Evolutionary conservation across 2,329 filamentous ascomycete species (phyloP).

Genomic region (Chaetomium sp.): DNA sequence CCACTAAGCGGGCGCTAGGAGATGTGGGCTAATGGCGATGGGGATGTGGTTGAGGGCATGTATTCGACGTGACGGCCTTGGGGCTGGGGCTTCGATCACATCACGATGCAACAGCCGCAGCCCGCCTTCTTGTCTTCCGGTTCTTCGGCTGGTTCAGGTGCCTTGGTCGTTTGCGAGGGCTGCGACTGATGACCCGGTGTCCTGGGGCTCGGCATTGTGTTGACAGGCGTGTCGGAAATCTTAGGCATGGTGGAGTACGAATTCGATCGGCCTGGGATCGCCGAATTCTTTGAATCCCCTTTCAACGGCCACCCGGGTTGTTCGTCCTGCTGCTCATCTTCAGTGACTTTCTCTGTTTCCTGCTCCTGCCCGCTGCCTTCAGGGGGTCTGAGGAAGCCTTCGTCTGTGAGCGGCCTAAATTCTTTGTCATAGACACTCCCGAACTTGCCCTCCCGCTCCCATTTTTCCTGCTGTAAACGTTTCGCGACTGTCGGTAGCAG

Average conservation of each 20-base stretch:
- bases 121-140: slow-evolving; percentile 46
- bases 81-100: slow-evolving; percentile 44
- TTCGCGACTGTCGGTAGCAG: slow-evolving; percentile 90
- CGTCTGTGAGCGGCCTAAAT: slow-evolving; percentile 74
- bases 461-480: slow-evolving; percentile 86
- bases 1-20: too few relatives aligned
- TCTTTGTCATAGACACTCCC: slow-evolving; percentile 81
- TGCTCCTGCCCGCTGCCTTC: slow-evolving; percentile 29
- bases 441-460: slow-evolving; percentile 85
- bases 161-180: slow-evolving; percentile 39
- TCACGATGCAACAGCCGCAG: slow-evolving; percentile 67
- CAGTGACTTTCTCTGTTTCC: slow-evolving; percentile 24
- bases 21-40: too few relatives aligned
- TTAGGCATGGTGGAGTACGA: slow-evolving; percentile 60
- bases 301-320: slow-evolving; percentile 53
- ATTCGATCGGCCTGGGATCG: slow-evolving; percentile 39
- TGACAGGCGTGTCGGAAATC: slow-evolving; percentile 42
- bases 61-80: background rate
- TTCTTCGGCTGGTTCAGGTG: slow-evolving; percentile 50
- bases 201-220: slow-evolving; percentile 40
- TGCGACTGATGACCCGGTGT: slow-evolving; percentile 38
- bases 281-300: slow-evolving; percentile 43
- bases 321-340: slow-evolving; percentile 28
- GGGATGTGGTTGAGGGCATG: too few relatives aligned
- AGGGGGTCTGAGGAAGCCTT: slow-evolving; percentile 44